Conservation (phyloP, 2,329 filamentous ascomycete genomes). For the Diaporthe sp. region DNA sequence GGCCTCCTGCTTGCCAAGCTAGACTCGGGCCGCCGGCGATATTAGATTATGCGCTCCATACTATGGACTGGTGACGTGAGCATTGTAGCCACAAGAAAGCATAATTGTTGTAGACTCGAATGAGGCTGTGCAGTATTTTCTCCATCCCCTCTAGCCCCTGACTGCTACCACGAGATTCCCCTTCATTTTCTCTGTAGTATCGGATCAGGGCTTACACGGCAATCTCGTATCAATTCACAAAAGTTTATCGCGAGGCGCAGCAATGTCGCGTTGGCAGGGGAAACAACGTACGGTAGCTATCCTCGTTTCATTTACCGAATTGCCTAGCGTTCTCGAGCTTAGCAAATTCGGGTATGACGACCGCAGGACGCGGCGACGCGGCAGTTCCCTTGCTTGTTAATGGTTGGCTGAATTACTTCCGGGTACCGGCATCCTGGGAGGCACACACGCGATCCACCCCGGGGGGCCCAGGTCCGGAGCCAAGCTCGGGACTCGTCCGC, state of each 20-base stretch:
- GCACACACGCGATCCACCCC: not conserved
- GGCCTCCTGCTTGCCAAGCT: not conserved
- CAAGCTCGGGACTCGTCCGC: slow-evolving; percentile 15
- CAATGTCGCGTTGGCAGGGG: not conserved
- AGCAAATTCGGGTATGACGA: slow-evolving; percentile 10
- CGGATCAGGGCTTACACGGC: not conserved
- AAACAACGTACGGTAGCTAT: slow-evolving; percentile 5
- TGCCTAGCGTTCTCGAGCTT: slow-evolving; percentile 1
- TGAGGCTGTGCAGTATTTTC: not conserved
- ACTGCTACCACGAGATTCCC: not conserved
- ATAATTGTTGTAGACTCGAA: not conserved
- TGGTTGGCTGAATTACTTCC: slow-evolving; percentile 16
- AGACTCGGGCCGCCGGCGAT: not conserved
- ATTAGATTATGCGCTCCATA: slow-evolving; percentile 7
- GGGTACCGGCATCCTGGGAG: not conserved
- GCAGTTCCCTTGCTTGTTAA: not conserved
- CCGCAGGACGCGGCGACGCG: slow-evolving; percentile 11
- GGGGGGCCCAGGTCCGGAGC: not conserved
- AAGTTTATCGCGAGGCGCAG: not conserved
- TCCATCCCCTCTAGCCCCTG: not conserved
- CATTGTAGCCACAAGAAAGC: not conserved
- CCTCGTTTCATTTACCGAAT: slow-evolving; percentile 17
- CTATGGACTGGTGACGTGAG: not conserved
- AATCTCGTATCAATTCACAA: not conserved
- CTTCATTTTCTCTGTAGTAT: not conserved